These are phyloP conservation scores for Tetrahymena malaccensis DNA, from an alignment of 73 alveolate species.

Conservation along the genomic window DNA sequence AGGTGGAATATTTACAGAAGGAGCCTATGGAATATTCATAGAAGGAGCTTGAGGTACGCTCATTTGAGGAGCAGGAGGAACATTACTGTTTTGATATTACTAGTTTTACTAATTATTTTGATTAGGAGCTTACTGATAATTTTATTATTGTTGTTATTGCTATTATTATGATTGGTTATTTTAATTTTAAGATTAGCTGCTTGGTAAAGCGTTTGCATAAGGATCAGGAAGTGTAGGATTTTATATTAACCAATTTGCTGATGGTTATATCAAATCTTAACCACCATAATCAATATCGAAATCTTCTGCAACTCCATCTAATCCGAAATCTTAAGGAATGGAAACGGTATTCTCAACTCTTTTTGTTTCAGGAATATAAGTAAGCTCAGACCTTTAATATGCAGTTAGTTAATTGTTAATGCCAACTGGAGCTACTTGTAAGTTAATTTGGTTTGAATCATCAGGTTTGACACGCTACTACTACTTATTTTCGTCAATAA, in stretches of 20 bases:
- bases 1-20: not conserved
- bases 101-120: too few species aligned
- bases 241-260: not conserved
- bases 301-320: not conserved
- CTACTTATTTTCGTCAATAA: not conserved
- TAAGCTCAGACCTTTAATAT: not conserved
- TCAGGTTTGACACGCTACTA: not conserved
- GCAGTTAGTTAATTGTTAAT: not conserved
- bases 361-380: not conserved
- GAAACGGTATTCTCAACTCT: not conserved
- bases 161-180: not conserved
- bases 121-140: not conserved
- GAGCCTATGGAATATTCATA: not conserved
- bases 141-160: not conserved
- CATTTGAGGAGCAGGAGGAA: not conserved
- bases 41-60: not conserved
- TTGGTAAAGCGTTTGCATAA: not conserved
- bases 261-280: not conserved
- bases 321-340: not conserved
- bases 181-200: not conserved
- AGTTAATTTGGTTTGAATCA: not conserved
- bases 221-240: not conserved
- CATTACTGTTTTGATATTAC: not conserved
- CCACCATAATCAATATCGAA: not conserved
- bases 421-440: not conserved